Evolutionary conservation across 345 rosid genomes (phyloP), one percentile per base, ranked within the genome.

Genomic region (Eucalyptus leucophloia): DNA sequence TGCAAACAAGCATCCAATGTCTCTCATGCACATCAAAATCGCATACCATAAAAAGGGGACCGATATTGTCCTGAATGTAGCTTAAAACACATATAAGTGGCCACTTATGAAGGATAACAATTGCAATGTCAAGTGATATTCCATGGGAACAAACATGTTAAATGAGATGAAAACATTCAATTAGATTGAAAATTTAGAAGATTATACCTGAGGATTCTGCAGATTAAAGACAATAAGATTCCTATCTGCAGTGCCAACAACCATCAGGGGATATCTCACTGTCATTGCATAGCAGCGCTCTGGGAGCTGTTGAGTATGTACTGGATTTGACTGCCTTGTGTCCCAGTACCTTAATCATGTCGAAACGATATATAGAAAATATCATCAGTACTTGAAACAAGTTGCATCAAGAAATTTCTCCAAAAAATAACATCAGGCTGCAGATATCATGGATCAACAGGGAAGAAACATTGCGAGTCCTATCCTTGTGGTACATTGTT

Each of bases 221-320:
- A 96, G 91, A 93, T 98, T 96, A 91, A 92, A 97, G 89, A 97
- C 95, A 67, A 97, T 91, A 62, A 98, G 91, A 92, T 98, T 96
- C 93, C 99, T 95, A 87, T 98, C 99, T 21, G 99, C 99, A 87
- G 99, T 97, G 67, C 96, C 99, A 65, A 97, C 99, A 91, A 98
- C 99, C 99, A 98, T 97, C 91, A 97, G 92, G 40, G 98, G 99
- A 92, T 98, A 90, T 88, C 94, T 96, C 89, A 97, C 99, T 16
- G 99, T 90, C 88, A 97, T 93, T 7, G 99, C 92, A 94, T 94
- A 95, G 89, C 99, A 96, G 88, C 99, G 98, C 37, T 98, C 99
- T 85, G 99, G 98, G 89, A 98, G 99, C 89, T 93, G 99, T 92
- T 97, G 99, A 58, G 97, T 96, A 91, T 97, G 99, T 88, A 94